A percentile compares a stretch with the other conserved stretches of the same genome.
Evolutionary conservation across 1,284 basidiomycete species (phyloP).

Genomic region (Pterula multifida): DNA sequence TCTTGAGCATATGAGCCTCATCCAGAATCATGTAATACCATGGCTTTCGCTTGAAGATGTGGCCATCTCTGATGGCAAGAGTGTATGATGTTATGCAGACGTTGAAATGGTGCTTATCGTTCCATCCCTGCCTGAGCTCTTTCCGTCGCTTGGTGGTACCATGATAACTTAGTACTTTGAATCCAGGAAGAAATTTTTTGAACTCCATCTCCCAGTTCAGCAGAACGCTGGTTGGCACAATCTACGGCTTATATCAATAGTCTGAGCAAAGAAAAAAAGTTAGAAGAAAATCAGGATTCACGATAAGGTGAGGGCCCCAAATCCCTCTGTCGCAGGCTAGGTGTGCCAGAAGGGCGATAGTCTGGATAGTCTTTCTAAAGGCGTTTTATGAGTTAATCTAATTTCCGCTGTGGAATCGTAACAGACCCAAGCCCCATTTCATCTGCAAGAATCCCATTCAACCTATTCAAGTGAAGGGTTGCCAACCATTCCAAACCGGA

Average conservation of each 20-base stretch:
- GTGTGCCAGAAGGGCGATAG: conserved; percentile 86
- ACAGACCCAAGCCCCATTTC: conserved; percentile 88
- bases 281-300: conserved; percentile 17
- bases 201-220: conserved; percentile 99
- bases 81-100: conserved; percentile 96
- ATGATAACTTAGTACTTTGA: conserved; percentile 88
- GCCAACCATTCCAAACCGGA: conserved; percentile 93
- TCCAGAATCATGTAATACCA: conserved; percentile 98
- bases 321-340: conserved; percentile 90
- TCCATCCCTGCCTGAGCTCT: conserved; percentile 91
- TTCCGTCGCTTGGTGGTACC: conserved; percentile 87
- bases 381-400: conserved; percentile 6
- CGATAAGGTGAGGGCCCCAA: conserved; percentile 94
- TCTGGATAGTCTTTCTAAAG: conserved; percentile 90
- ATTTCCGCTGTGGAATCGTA: conserved; percentile 12
- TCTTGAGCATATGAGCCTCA: conserved; percentile 99
- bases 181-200: conserved; percentile 94
- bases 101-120: conserved; percentile 86
- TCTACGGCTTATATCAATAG: conserved; percentile 22
- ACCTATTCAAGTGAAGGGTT: conserved; percentile 73
- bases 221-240: conserved; percentile 91
- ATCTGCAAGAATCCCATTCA: conserved; percentile 91
- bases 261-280: conserved; percentile 1
- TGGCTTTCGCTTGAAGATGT: conserved; percentile 88
- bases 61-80: conserved; percentile 84